Percentiles rank a stretch among this genome's conserved stretches.
phyloP scores from a whole-genome alignment of 305 asterid species.

The Solanum aculeatissimum region DNA sequence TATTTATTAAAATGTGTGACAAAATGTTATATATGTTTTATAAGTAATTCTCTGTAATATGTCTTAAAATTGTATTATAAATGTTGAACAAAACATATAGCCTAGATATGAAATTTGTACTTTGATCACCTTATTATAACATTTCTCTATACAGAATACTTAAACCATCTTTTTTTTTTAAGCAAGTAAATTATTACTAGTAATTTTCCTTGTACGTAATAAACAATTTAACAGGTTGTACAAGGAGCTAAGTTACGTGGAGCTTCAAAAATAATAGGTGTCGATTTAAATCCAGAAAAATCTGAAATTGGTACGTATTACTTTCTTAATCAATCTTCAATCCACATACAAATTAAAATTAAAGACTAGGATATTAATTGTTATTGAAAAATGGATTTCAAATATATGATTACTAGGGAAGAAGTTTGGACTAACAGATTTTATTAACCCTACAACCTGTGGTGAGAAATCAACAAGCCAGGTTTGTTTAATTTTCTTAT shows the following conservation, averaged over 20 bases:
- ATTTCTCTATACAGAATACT: no score
- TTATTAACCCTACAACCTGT: conserved; percentile 19
- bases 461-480: conserved; percentile 17
- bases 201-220: neutral
- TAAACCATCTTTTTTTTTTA: neutral
- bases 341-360: neutral
- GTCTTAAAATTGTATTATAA: no score
- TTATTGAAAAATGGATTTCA: neutral
- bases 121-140: neutral
- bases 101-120: neutral
- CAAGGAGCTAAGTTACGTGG: conserved; percentile 29
- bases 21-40: no score
- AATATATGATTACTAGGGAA: conserved; percentile 6
- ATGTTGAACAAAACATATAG: no score
- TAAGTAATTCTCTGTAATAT: no score
- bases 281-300: conserved; percentile 23
- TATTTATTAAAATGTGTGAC: no score
- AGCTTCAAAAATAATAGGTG: conserved; percentile 32
- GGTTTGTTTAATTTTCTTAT: conserved; percentile 3
- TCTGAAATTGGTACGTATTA: conserved; percentile 17
- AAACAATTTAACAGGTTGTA: conserved; percentile 16
- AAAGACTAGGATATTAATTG: neutral
- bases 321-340: neutral
- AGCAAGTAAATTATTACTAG: neutral
- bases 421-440: conserved; percentile 30